phyloP scores from a whole-genome alignment of 768 basidiomycete genomes.

The Naganishia onofrii region DNA sequence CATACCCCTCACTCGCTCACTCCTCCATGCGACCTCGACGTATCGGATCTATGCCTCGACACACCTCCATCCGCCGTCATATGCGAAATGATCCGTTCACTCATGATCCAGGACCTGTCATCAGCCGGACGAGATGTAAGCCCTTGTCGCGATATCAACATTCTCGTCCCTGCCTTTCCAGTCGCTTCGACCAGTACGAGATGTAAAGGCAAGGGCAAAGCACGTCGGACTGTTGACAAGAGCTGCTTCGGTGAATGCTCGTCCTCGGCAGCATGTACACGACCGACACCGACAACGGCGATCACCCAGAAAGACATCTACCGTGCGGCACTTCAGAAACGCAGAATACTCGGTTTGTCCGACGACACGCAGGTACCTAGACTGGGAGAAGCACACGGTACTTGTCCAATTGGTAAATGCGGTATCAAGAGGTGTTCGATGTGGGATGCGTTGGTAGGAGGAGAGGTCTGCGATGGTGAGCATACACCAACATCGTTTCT shows the following conservation, averaged over 20 bases:
- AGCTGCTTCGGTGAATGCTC: background rate
- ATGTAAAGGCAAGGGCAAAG: background rate
- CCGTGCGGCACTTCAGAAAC: background rate
- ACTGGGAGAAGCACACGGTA: constrained; percentile 16
- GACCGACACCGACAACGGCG: too few relatives aligned
- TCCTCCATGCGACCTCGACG: constrained; percentile 19
- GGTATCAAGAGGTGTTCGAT: constrained; percentile 24
- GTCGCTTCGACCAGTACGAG: background rate
- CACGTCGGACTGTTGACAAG: background rate
- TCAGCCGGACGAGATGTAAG: background rate
- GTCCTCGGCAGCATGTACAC: background rate
- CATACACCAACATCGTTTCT: background rate
- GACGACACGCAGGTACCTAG: background rate
- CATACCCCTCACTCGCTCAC: background rate
- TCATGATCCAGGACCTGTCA: constrained; percentile 12
- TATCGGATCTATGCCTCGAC: constrained; percentile 16
- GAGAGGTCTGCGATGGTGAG: constrained; percentile 21
- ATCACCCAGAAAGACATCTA: background rate
- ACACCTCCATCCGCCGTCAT: background rate
- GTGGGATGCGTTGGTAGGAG: constrained; percentile 24
- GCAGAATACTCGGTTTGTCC: background rate
- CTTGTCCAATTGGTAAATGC: constrained; percentile 27
- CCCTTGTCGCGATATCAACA: constrained; percentile 17
- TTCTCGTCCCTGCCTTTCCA: background rate
- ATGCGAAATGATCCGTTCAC: background rate